Base-by-base conservation (phyloP, 164 flowering plant genomes). In the Umbilicus rupestris region DNA sequence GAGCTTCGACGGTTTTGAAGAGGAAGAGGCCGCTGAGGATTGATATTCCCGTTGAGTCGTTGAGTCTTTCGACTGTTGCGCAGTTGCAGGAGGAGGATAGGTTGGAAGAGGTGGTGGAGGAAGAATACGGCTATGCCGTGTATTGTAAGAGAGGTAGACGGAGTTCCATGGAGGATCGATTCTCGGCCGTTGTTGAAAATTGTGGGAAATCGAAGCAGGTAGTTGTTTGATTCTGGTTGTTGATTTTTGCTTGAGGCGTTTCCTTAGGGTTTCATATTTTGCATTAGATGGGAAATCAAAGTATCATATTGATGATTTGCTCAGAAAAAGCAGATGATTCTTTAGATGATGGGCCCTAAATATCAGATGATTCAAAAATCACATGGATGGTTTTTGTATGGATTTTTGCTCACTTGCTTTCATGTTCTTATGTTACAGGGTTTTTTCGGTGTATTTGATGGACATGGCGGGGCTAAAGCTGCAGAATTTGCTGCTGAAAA, bases 401-500 rank as follows among this genome's bases (percentile, higher is more conserved):
- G 9, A 20, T 35, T 7, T 35, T 17, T 63, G 65, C 65, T 63
- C 28, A 63, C 45, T 35, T 1, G 22, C 39, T 30, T 10, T 17
- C 19, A 31, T 15, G 6, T 66, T n/a, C 14, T 20, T 10, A 39
- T 33, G 14, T 2, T 26, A 16, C 69, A 67, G 69, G 69, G 60
- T 0, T 67, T 52, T 55, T 67, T 67, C 29, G 69, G 62, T 67
- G 63, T 67, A 4, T 67, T 67, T 52, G 69, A 67, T 67, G 69
- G 69, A 30, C 69, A 67, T 35, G 69, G 69, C 17, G 69, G 69
- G 31, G 62, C 30, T 57, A 82, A 78, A 62, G 94, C 90, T 58
- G 90, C 89, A 1, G 89, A 82, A 75, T 88, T 77, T 73, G 86
- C 85, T 3, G 81, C 86, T 0, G 67, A 72, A 16, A 83, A 80